Evolutionary conservation across 108 stramenopile genomes (phyloP), one percentile per base, ranked within the genome.

Genomic region (Bacterosira constricta): DNA sequence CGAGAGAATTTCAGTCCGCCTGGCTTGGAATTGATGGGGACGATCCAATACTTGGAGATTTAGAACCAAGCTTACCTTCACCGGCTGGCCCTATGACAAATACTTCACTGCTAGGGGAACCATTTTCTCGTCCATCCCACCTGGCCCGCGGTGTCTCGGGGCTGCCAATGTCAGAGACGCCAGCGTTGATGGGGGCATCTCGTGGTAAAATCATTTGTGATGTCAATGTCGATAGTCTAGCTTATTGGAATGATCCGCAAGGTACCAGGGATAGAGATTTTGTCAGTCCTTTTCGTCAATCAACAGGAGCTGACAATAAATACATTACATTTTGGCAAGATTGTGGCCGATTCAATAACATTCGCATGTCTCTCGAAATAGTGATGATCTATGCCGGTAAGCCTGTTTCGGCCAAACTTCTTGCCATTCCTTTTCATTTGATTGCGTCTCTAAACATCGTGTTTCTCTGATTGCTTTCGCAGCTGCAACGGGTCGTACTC

Each of bases 281-380:
- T 63, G 53, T 62, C 4, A 79, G 69, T 69, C 90, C 90, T 8
- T 92, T 89, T 75, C 71, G 60, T 56, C 0, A 1, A 30, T 53
- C 6, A 7, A 27, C 47, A 10, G 62, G 53, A 27, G 25, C n/a
- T 12, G n/a, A 69, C 41, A 69, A 13, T 34, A 38, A 52, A 66
- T 92, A 88, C 60, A 63, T 92, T 11, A 85, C 87, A 12, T 92
- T 89, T 83, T 85, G 86, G 78, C 87, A 86, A 34, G 91, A 92
- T 75, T 38, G 62, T 30, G 91, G 88, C 21, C 86, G 92, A 34
- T 93, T 85, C 79, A 93, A 93, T 58, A 93, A 93, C 41, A 84
- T 87, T n/a, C 84, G 93, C 36, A 91, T 94, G 90, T 83, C 72
- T 11, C 67, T 95, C 51, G 96, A 97, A 78, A 88, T 80, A 23